Percentiles rank a stretch among this genome's conserved stretches.
These are phyloP conservation scores for Naganishia sp. DNA, from an alignment of 1,284 basidiomycete genomes.

Conservation along the genomic window DNA sequence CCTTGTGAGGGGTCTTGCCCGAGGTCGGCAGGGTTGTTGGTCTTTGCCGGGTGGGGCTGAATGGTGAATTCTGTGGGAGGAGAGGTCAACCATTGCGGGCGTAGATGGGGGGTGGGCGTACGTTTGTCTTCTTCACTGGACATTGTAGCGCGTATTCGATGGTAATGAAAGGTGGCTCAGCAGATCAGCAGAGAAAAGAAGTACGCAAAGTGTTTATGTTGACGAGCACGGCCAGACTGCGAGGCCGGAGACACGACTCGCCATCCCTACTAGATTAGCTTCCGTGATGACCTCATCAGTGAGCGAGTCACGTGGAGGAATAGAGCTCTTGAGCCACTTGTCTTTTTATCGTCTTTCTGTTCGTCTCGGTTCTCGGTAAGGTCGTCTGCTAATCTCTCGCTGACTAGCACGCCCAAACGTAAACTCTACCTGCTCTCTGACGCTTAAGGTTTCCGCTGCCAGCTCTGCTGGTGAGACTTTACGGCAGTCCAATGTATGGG, in stretches of 20 bases:
- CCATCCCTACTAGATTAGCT: constrained; percentile 1
- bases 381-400: too few relatives aligned
- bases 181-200: too few relatives aligned
- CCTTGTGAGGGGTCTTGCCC: constrained; percentile 19
- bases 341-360: too few relatives aligned
- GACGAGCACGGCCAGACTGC: background rate
- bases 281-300: background rate
- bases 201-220: background rate
- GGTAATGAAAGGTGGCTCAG: background rate
- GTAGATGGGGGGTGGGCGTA: background rate
- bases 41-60: constrained; percentile 55
- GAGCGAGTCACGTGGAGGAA: too few relatives aligned
- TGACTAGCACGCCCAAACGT: too few relatives aligned
- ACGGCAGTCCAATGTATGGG: too few relatives aligned
- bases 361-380: too few relatives aligned
- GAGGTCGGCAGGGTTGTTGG: constrained; percentile 53
- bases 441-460: too few relatives aligned
- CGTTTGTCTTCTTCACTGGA: constrained; percentile 17
- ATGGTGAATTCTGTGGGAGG: constrained; percentile 47
- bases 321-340: too few relatives aligned
- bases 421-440: too few relatives aligned
- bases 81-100: background rate
- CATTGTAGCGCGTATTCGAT: background rate
- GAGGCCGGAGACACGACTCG: constrained; percentile 10
- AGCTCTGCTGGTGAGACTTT: too few relatives aligned